Evolutionary conservation across 202 grass and related monocot species (phyloP).

Genomic region (Alloteropsis angusta): DNA sequence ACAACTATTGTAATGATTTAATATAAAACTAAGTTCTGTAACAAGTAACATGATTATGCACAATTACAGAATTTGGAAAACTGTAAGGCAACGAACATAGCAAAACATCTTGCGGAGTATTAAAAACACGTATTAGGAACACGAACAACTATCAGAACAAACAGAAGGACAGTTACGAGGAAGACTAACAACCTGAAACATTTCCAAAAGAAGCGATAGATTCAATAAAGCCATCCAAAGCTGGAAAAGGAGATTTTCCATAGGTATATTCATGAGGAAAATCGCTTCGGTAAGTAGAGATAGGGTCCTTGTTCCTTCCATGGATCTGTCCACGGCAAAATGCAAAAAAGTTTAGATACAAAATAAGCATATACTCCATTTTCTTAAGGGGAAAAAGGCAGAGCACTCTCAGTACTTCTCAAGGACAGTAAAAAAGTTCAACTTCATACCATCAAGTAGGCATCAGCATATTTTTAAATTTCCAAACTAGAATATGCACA

Average conservation of each 20-base stretch:
- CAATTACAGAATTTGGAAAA: not conserved
- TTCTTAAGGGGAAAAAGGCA: not conserved
- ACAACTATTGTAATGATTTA: not conserved
- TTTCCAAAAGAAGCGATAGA: conserved; percentile 71
- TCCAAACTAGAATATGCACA: not conserved
- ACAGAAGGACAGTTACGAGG: not conserved
- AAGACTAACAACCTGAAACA: conserved; percentile 62
- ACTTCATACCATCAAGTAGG: not conserved
- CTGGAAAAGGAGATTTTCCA: conserved; percentile 87
- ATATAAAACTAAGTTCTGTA: not conserved
- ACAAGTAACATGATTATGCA: not conserved
- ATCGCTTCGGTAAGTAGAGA: conserved; percentile 56
- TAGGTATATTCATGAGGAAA: conserved; percentile 42
- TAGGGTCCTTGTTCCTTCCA: conserved; percentile 28
- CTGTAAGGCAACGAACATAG: not conserved
- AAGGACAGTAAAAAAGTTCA: not conserved
- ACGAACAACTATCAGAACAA: not conserved
- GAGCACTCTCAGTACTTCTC: not conserved
- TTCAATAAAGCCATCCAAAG: conserved; percentile 81
- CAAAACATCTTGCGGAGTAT: not conserved
- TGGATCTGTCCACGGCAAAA: conserved; percentile 46
- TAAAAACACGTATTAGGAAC: not conserved
- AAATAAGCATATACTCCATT: conserved; percentile 10
- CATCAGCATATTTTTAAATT: not conserved
- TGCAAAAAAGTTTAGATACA: not conserved